Base-by-base conservation (phyloP, 2,329 filamentous ascomycete genomes). In the Hortaea sp. region DNA sequence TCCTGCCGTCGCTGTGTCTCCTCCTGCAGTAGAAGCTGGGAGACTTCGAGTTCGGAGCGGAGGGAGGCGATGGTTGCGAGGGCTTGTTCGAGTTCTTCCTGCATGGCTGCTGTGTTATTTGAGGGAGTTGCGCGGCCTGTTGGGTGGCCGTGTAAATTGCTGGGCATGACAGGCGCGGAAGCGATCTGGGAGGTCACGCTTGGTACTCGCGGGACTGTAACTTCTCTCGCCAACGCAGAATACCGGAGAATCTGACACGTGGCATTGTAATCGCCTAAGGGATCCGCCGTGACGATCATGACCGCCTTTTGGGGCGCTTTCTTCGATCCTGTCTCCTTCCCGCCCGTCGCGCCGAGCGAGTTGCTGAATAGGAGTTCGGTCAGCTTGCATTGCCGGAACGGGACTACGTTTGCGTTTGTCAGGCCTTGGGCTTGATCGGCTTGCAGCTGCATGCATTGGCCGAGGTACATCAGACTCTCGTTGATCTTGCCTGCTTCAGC, bases 401-500 rank as follows among this genome's bases (percentile, higher is more conserved):
- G 70, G 83, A 97, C 13, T 78, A 95, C 86, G 5, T 44, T 42
- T 1, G 49, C 41, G 9, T 49, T 48, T 5, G 49, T 53, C 11
- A 54, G 52, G 9, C 81, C 82, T 52, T 75, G 82, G 39, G 82
- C 81, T 30, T 82, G 76, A 57, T 90, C 87, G 49, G 84, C 89
- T 64, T 95, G 90, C 75, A 95, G 90, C 63, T 97, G 90, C 57
- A 98, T 76, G 63, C 92, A 98, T 62, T 97, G 92, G 0, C 92
- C 92, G 1, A 98, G 76, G 63, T 95, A 97, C 92, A 98, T 98
- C 61, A 98, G 71, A 61, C 87, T 94, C 66, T 95, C 89, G 61
- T 98, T 98, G 64, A 98, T 98, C 69, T 97, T 97, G 44, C 92
- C 92, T 32, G 90, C 92, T 69, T 98, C 92, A 0, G 85, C 90